Conservation (phyloP, 495 filamentous ascomycete species). For the Cercophora sp. region DNA sequence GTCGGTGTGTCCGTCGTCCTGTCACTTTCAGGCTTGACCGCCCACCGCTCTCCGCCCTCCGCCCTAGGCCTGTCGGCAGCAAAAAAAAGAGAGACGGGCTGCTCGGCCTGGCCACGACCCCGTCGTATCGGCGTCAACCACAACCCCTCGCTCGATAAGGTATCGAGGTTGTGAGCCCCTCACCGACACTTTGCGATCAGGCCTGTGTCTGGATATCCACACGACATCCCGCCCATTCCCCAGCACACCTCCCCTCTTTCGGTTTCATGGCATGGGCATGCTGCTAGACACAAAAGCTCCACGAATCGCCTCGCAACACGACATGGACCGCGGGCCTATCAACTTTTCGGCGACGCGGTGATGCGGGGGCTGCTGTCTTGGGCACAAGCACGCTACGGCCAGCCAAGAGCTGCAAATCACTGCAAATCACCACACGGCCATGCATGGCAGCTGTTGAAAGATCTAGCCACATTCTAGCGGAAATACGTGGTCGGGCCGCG, state of each 20-base stretch:
- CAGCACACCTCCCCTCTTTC: neutral
- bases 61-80: too few relatives aligned
- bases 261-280: neutral
- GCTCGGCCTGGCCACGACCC: neutral
- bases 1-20: constrained; percentile 1
- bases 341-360: neutral
- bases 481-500: constrained; percentile 7
- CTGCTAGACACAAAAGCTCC: neutral
- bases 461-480: neutral
- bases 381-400: neutral
- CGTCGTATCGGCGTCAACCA: too few relatives aligned
- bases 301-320: constrained; percentile 13
- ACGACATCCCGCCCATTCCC: too few relatives aligned
- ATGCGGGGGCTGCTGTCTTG: constrained; percentile 5
- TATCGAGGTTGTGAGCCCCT: too few relatives aligned
- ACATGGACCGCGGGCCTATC: neutral
- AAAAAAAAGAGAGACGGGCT: neutral
- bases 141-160: too few relatives aligned
- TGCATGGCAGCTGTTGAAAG: constrained; percentile 1
- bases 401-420: neutral
- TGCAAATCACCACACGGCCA: constrained; percentile 8
- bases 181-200: too few relatives aligned
- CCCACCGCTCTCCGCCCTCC: neutral
- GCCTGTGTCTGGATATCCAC: too few relatives aligned
- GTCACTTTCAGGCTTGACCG: neutral